Conservation (phyloP, 805 yeast genomes). For the Pichia californica region DNA sequence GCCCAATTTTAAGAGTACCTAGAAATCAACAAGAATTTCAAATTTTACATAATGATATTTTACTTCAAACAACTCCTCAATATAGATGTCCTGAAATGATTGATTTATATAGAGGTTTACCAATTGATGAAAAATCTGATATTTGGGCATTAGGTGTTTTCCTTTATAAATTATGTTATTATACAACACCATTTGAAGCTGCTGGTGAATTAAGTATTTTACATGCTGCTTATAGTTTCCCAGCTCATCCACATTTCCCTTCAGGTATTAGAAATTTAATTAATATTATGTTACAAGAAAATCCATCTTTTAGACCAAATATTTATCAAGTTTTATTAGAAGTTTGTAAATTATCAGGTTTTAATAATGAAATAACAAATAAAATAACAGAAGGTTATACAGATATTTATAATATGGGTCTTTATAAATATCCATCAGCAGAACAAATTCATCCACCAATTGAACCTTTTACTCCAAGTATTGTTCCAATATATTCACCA, state of each 20-base stretch:
- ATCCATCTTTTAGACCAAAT: slow-evolving; percentile 79
- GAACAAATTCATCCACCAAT: slow-evolving; percentile 24
- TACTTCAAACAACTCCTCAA: slow-evolving; percentile 92
- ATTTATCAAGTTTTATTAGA: slow-evolving; percentile 70
- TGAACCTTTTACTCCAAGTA: slow-evolving; percentile 26
- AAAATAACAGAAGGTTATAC: slow-evolving; percentile 11
- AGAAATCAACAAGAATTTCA: slow-evolving; percentile 67
- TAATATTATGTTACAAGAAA: slow-evolving; percentile 73
- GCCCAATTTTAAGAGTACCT: slow-evolving; percentile 67
- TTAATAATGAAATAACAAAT: slow-evolving; percentile 5
- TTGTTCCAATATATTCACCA: slow-evolving; percentile 26
- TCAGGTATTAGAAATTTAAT: slow-evolving; percentile 69
- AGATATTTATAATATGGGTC: slow-evolving; percentile 37
- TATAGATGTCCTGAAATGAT: slow-evolving; percentile 96
- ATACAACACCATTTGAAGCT: slow-evolving; percentile 91
- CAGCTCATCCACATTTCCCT: slow-evolving; percentile 61
- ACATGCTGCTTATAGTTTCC: slow-evolving; percentile 77
- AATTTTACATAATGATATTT: slow-evolving; percentile 72
- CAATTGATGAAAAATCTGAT: slow-evolving; percentile 88
- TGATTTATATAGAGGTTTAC: slow-evolving; percentile 72
- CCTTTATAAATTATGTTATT: slow-evolving; percentile 82
- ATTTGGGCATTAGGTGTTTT: slow-evolving; percentile 97
- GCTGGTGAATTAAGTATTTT: slow-evolving; percentile 81
- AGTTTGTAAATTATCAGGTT: slow-evolving; percentile 53
- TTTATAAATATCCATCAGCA: slow-evolving; percentile 23